Conservation (phyloP, 306 rosid genomes). For the Sesbania bispinosa region DNA sequence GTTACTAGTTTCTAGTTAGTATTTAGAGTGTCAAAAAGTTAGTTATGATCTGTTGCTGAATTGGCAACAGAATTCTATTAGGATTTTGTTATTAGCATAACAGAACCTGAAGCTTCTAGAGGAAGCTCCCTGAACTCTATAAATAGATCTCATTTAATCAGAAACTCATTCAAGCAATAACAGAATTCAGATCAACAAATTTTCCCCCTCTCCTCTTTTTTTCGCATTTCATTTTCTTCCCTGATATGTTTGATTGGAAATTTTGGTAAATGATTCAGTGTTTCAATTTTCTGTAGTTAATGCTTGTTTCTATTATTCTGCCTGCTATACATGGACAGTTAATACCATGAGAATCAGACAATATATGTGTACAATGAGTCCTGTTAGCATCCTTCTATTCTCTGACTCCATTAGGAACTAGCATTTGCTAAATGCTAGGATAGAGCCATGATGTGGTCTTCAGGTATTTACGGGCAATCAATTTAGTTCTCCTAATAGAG, state of each 20-base stretch:
- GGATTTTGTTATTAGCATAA: too few species aligned
- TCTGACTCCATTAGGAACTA: conserved; percentile 8
- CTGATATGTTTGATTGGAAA: conserved; percentile 7
- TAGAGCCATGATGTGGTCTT: conserved; percentile 2
- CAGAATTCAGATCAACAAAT: too few species aligned
- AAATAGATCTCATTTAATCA: too few species aligned
- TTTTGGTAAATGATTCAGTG: conserved; percentile 4
- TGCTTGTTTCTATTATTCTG: conserved; percentile 10
- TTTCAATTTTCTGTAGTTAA: conserved; percentile 11
- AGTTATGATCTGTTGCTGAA: too few species aligned
- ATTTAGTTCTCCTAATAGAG: background rate
- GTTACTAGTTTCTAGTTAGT: too few species aligned
- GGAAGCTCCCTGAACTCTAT: too few species aligned
- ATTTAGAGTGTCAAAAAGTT: too few species aligned
- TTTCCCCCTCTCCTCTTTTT: too few species aligned
- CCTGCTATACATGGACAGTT: background rate
- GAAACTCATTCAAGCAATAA: too few species aligned
- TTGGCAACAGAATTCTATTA: too few species aligned
- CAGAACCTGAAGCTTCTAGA: too few species aligned
- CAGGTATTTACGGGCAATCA: background rate
- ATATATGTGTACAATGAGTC: background rate
- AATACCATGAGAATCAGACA: background rate
- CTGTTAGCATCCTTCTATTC: background rate
- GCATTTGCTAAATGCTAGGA: conserved; percentile 13
- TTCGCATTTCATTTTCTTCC: too few species aligned